Conservation (phyloP, 2,329 filamentous ascomycete genomes). For the Pseudopithomyces maydicus region DNA sequence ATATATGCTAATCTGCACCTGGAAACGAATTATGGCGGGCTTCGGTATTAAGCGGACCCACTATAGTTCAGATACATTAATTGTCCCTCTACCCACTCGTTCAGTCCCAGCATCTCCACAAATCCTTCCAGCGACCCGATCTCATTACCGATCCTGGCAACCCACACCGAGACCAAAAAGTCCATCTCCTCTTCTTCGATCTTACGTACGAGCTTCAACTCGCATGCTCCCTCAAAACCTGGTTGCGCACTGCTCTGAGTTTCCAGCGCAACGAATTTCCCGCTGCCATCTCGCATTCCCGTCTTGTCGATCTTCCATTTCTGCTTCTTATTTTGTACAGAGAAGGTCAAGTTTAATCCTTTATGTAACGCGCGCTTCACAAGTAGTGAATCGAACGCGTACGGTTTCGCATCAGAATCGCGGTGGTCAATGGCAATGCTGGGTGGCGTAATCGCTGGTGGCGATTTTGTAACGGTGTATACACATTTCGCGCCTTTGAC, state of each 20-base stretch:
- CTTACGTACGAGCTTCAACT: background rate
- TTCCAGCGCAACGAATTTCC: background rate
- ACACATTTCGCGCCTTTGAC: background rate
- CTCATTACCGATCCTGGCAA: background rate
- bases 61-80: background rate
- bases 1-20: too few relatives aligned
- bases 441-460: background rate
- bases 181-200: background rate
- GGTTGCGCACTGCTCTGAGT: background rate
- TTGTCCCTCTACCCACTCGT: background rate
- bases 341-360: background rate
- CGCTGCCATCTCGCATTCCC: background rate
- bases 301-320: background rate
- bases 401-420: background rate
- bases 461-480: background rate
- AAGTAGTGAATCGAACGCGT: background rate
- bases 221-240: background rate
- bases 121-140: background rate
- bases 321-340: background rate
- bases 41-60: too few relatives aligned
- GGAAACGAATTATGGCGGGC: too few relatives aligned
- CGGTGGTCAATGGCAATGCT: background rate
- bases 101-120: background rate
- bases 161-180: background rate
- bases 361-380: background rate